Evolutionary conservation across 2,329 filamentous ascomycete species (phyloP), one percentile per base, ranked within the genome.

Genomic region (Lachnellula hyalina): DNA sequence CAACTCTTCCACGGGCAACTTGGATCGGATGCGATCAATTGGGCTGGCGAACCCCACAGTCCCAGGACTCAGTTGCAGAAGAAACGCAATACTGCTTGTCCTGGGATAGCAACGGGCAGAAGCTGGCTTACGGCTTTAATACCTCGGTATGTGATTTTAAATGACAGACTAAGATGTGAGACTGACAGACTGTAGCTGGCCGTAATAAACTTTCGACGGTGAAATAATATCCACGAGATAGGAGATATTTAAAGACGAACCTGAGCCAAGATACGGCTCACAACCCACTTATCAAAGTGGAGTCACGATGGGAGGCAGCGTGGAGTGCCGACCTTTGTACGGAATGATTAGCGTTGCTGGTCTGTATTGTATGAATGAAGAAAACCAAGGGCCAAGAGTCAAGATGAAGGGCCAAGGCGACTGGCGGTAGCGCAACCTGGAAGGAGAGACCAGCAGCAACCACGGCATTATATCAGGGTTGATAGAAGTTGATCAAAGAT

Each of bases 41-140:
- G 0, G 82, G 80, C 4, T 84, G 81, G 80, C 72, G 80, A 34
- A 85, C 78, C 56, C 82, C 82, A 19, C 80, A 76, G 63, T 74
- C 74, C 46, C 76, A 74, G 36, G 64, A 63, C 12, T 72, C 75
- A 6, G 78, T 80, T 23, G 66, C 72, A 0, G 81, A 84, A 21
- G 82, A 84, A 45, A 82, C 84, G 60, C 79, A 84, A 46, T 80
- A 85, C 62, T 84, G 80, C 53, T 66, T 86, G 17, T 78, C 77
- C 60, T 86, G 83, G 83, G 82, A 86, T 68, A 73, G 77, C 4
- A 77, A 77, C 49, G 83, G 83, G 5, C 77, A 82, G 58, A 84
- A 81, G 62, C 71, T 86, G 54, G 83, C 83, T 0, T 86, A 85
- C 66, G 83, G 82, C 15, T 78, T 80, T 5, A 85, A 84, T 62